Percentiles rank a stretch among this genome's conserved stretches.
phyloP scores from a whole-genome alignment of 1,284 basidiomycete species.

The Malassezia caprae region DNA sequence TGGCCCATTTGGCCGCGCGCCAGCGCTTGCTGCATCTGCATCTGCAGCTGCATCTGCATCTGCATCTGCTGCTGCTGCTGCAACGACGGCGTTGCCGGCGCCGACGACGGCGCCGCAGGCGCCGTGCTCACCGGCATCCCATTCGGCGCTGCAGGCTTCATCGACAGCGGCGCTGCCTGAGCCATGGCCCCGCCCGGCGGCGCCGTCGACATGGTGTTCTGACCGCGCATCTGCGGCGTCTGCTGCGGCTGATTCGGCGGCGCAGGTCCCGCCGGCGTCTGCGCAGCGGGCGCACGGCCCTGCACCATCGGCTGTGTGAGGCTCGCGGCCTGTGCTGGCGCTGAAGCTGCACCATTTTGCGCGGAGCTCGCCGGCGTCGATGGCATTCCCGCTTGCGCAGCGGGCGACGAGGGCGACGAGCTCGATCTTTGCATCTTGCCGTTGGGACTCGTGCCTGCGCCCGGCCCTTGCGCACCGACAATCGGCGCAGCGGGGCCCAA shows the following conservation, averaged over 20 bases:
- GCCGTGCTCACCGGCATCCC: not conserved
- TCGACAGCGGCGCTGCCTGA: not conserved
- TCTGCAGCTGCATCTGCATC: not conserved
- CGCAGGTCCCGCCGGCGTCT: not conserved
- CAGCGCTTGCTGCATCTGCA: not conserved
- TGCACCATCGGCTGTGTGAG: not conserved
- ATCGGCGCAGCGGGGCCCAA: not conserved
- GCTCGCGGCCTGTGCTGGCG: not conserved
- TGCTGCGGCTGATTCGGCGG: not conserved
- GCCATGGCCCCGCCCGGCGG: not conserved
- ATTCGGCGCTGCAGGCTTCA: not conserved
- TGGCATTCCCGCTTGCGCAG: not conserved
- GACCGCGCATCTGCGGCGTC: not conserved
- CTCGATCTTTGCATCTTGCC: not conserved
- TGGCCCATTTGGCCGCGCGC: slow-evolving; percentile 3
- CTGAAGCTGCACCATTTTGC: not conserved
- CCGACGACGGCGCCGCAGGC: not conserved
- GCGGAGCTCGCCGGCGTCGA: not conserved
- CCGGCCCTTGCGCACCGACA: not conserved
- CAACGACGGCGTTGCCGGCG: not conserved
- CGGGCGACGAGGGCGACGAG: not conserved
- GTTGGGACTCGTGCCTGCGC: not conserved
- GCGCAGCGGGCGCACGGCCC: not conserved
- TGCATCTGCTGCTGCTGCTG: slow-evolving; percentile 4
- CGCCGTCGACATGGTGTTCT: not conserved